Evolutionary conservation across 1,284 basidiomycete species (phyloP).

Genomic region (Trametes pubescens): DNA sequence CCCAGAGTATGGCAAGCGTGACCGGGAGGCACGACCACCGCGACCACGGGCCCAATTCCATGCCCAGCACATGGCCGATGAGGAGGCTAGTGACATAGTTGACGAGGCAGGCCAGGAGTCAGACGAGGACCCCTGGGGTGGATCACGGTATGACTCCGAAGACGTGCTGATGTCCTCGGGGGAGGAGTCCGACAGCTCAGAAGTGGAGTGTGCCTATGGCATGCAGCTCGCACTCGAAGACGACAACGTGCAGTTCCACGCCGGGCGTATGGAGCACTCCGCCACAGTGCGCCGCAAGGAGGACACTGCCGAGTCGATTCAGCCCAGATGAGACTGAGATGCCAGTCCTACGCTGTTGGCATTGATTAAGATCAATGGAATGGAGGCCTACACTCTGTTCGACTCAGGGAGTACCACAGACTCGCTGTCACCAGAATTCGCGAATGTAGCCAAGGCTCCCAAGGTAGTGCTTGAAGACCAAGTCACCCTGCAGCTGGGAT

Average conservation of each 20-base stretch:
- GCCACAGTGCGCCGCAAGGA: not conserved
- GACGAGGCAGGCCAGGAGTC: not conserved
- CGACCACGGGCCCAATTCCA: not conserved
- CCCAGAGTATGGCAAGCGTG: not conserved
- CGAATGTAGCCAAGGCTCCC: constrained; percentile 14
- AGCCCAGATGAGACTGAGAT: not conserved
- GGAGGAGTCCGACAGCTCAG: too few species aligned
- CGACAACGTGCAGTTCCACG: too few species aligned
- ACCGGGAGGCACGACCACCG: too few species aligned
- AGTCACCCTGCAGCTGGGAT: constrained; percentile 37
- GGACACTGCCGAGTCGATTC: not conserved
- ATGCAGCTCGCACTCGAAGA: too few species aligned
- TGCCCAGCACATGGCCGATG: not conserved
- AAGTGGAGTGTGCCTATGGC: too few species aligned
- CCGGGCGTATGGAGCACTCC: too few species aligned
- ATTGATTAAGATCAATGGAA: constrained; percentile 28
- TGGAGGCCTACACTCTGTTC: constrained; percentile 32
- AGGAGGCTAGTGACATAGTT: too few species aligned
- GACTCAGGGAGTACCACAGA: constrained; percentile 38
- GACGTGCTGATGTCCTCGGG: not conserved
- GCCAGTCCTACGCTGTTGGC: not conserved
- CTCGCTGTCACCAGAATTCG: constrained; percentile 36
- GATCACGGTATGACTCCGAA: not conserved
- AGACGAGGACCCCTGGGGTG: not conserved
- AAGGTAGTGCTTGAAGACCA: constrained; percentile 34